Conservation (phyloP, 352 stramenopile genomes). For the Pythium periplocum region DNA sequence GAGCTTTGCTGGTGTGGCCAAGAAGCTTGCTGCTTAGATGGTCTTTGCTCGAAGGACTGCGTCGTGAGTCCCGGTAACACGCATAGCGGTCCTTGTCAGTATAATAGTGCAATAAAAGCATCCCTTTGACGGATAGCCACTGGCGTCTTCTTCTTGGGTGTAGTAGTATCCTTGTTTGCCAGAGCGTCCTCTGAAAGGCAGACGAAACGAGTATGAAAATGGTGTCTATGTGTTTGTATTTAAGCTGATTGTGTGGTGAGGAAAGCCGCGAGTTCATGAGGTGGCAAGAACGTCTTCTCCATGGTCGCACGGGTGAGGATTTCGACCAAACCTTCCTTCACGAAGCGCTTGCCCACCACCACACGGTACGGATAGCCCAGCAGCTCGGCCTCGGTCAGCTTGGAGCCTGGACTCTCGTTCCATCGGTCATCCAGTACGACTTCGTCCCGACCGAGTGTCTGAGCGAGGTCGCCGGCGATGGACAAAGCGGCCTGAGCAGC, state of each 20-base stretch:
- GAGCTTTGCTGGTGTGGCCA: too few relatives aligned
- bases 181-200: too few relatives aligned
- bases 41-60: too few relatives aligned
- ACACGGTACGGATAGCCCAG: conserved; percentile 82
- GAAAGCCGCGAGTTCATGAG: conserved; percentile 30
- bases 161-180: too few relatives aligned
- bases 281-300: conserved; percentile 53
- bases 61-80: too few relatives aligned
- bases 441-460: conserved; percentile 31
- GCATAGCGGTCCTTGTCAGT: too few relatives aligned
- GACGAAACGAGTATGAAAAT: too few relatives aligned
- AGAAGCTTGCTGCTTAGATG: too few relatives aligned
- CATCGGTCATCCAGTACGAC: conserved; percentile 83
- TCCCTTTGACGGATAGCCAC: too few relatives aligned
- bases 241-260: conserved; percentile 14
- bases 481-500: conserved; percentile 33
- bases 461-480: conserved; percentile 53
- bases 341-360: conserved; percentile 78
- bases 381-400: conserved; percentile 83
- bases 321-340: conserved; percentile 69
- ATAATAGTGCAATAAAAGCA: too few relatives aligned
- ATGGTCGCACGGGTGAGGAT: conserved; percentile 64
- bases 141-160: too few relatives aligned
- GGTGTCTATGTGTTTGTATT: too few relatives aligned
- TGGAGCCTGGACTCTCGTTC: conserved; percentile 71